A percentile compares a stretch with the other conserved stretches of the same genome.
Conservation (phyloP, 2,329 filamentous ascomycete genomes). For the Fusarium ramigenum region DNA sequence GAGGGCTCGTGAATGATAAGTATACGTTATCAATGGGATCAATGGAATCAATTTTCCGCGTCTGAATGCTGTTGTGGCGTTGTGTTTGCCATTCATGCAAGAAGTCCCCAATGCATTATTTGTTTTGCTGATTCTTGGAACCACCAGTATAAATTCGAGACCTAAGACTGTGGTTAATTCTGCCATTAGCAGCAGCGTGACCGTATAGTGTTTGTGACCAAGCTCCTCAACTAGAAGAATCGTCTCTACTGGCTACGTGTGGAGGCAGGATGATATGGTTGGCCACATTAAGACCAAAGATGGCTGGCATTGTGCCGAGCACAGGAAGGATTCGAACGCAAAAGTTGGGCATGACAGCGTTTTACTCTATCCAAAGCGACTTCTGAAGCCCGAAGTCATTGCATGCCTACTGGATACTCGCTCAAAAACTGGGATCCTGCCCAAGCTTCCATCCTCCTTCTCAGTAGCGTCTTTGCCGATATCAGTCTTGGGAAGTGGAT, state of each 20-base stretch:
- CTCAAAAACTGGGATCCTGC: conserved; percentile 98
- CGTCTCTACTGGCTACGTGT: not conserved
- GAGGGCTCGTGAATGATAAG: rapidly evolving
- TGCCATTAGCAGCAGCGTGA: rapidly evolving
- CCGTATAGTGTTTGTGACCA: rapidly evolving
- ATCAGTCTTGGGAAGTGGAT: conserved; percentile 9
- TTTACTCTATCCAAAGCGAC: conserved; percentile 56
- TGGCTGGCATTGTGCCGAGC: conserved; percentile 94
- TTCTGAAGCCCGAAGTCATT: conserved; percentile 68
- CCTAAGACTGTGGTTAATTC: rapidly evolving
- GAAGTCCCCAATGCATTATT: rapidly evolving
- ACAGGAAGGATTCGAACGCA: conserved; percentile 94
- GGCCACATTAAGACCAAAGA: conserved; percentile 90
- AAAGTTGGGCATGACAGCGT: conserved; percentile 87
- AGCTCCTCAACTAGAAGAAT: rapidly evolving
- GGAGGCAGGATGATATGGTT: conserved; percentile 69
- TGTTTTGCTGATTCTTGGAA: rapidly evolving
- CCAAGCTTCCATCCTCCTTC: conserved; percentile 79
- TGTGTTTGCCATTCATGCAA: rapidly evolving
- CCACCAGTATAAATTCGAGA: rapidly evolving
- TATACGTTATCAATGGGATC: rapidly evolving
- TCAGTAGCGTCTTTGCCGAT: conserved; percentile 60
- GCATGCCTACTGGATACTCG: conserved; percentile 89
- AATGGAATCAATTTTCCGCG: rapidly evolving
- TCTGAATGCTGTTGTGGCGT: rapidly evolving